Conservation (phyloP, 768 basidiomycete species). For the Sporobolomyces roseus region DNA sequence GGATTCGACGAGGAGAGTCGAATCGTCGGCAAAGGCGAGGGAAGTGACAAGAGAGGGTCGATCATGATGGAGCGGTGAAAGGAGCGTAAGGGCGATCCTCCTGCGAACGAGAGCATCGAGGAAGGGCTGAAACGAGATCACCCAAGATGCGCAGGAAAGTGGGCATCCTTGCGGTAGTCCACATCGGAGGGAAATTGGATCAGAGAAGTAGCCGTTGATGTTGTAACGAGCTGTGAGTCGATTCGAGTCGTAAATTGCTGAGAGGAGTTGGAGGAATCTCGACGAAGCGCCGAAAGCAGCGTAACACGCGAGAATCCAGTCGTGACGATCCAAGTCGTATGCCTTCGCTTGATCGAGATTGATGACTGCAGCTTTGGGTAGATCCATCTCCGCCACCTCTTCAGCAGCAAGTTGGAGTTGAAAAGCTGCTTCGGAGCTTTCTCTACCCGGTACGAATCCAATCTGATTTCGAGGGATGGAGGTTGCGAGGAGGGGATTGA, state of each 20-base stretch:
- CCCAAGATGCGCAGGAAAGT: constrained; percentile 7
- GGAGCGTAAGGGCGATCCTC: neutral
- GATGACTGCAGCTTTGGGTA: neutral
- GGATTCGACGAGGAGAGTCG: neutral
- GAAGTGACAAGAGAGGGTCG: neutral
- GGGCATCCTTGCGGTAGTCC: constrained; percentile 15
- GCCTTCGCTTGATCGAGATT: constrained; percentile 16
- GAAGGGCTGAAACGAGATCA: constrained; percentile 17
- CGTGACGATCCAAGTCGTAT: constrained; percentile 8
- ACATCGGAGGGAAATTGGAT: neutral
- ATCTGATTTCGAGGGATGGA: neutral
- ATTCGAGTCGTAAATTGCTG: neutral
- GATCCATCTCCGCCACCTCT: neutral
- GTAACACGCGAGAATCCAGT: constrained; percentile 5
- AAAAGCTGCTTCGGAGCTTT: neutral
- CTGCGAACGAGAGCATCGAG: constrained; percentile 7
- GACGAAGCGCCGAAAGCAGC: neutral
- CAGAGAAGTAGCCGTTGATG: constrained; percentile 12
- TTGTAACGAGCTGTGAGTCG: neutral
- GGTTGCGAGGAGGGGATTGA: neutral
- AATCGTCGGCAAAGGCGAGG: constrained; percentile 19
- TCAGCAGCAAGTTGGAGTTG: constrained; percentile 5
- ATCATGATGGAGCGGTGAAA: neutral
- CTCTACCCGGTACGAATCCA: constrained; percentile 1
- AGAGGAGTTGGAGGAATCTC: constrained; percentile 3